Base-by-base conservation (phyloP, 352 stramenopile species). In the Albugo candida region DNA sequence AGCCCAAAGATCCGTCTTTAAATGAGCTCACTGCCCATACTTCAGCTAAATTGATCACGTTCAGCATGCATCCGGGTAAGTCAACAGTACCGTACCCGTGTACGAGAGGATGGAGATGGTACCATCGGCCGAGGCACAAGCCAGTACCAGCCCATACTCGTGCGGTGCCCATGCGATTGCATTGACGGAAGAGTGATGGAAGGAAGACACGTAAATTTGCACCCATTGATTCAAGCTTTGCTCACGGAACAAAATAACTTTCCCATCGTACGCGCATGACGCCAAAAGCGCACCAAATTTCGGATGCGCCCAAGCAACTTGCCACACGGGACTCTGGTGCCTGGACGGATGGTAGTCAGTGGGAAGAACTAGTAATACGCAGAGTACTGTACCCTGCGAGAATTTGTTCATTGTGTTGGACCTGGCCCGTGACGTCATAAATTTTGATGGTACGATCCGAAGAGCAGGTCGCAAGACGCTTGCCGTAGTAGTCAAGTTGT, bases 401-500 rank as follows among this genome's bases (percentile, higher is more conserved):
- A 36, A 92, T 63, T 58, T 87, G 71, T 54, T 92, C 78, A 49
- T 92, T 88, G 61, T 92, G 86, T 57, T 93, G 77, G 47, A 86
- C 77, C 47, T 95, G 74, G 46, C 76, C 79, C 19, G 69, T 91
- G 46, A 97, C 89, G 55, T 97, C 91, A 70, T 96, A 97, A 31
- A 98, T 84, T 57, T 98, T 97, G 52, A 98, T 84, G 13, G 92
- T 98, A 39, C 92, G 81, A 64, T 98, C 93, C 5, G 91, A 98
- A 35, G 93, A 98, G 58, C 84, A 97, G 3, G 96, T 99, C 41
- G 96, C 96, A 24, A 99, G 73, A 48, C 95, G 94, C 64, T 96
- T 97, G 56, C 91, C 93, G 65, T 99, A 99, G 71, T 98, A 99
- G 70, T 99, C 95, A 50, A 99, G 69, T 61, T 98, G 92, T 45